Percentiles rank a stretch among this genome's conserved stretches.
These are phyloP conservation scores for Capronia coronata DNA, from an alignment of 2,329 filamentous ascomycete species.

Conservation along the genomic window DNA sequence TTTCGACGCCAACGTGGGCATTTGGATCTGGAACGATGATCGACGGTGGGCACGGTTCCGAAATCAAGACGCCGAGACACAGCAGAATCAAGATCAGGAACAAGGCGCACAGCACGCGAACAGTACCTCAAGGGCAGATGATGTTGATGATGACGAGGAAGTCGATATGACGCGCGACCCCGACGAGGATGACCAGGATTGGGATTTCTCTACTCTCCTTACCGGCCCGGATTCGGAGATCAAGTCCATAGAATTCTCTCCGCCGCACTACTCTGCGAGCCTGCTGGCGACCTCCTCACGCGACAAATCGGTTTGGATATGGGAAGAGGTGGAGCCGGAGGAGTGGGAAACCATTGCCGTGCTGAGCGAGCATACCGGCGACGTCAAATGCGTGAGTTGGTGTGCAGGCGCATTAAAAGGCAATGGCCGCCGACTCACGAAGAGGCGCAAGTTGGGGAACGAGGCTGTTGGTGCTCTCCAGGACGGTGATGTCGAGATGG, in stretches of 20 bases:
- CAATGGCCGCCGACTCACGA: slow-evolving; percentile 4
- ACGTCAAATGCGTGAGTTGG: slow-evolving; percentile 93
- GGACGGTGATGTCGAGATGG: slow-evolving; percentile 19
- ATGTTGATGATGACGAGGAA: slow-evolving; percentile 1
- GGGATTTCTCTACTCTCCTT: slow-evolving; percentile 84
- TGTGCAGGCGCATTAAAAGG: slow-evolving; percentile 55
- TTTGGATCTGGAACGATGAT: slow-evolving; percentile 51
- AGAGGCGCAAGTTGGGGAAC: slow-evolving; percentile 14
- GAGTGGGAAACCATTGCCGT: slow-evolving; percentile 97
- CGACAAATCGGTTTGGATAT: slow-evolving; percentile 96
- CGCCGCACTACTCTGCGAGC: slow-evolving; percentile 55
- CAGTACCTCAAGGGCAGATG: not conserved
- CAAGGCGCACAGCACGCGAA: slow-evolving; percentile 12
- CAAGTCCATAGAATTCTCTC: slow-evolving; percentile 63
- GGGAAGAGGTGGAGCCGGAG: slow-evolving; percentile 88
- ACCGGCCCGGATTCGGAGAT: slow-evolving; percentile 96
- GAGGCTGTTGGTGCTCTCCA: not conserved
- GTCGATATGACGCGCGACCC: slow-evolving; percentile 23
- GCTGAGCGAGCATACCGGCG: slow-evolving; percentile 85
- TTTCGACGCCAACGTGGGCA: slow-evolving; percentile 86
- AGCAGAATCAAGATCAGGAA: slow-evolving; percentile 28
- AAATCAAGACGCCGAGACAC: slow-evolving; percentile 39
- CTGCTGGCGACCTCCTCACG: slow-evolving; percentile 83
- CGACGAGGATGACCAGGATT: slow-evolving; percentile 67
- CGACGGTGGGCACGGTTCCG: slow-evolving; percentile 11